These are phyloP conservation scores for Trichoderma gamsii DNA, from an alignment of 495 filamentous ascomycete genomes.

Conservation along the genomic window DNA sequence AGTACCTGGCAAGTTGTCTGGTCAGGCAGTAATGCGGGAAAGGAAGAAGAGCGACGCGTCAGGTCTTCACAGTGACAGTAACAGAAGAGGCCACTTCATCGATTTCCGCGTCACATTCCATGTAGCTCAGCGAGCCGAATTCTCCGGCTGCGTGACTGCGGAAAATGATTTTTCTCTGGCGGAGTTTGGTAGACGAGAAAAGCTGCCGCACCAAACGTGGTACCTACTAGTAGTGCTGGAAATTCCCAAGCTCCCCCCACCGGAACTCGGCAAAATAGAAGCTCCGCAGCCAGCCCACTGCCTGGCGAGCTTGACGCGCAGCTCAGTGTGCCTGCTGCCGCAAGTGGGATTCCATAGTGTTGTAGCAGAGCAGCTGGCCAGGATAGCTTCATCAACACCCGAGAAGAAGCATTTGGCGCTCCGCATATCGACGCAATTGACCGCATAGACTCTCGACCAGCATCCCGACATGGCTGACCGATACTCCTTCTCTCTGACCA, in stretches of 20 bases:
- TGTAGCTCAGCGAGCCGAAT: slow-evolving; percentile 5
- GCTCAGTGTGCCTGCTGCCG: slow-evolving; percentile 12
- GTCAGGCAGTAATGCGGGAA: background rate
- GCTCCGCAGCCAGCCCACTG: background rate
- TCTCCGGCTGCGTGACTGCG: background rate
- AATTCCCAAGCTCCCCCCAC: background rate
- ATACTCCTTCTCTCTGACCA: slow-evolving; percentile 99
- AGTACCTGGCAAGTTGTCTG: background rate
- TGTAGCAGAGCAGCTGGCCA: background rate
- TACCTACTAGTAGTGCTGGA: no score
- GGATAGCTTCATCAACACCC: slow-evolving; percentile 2
- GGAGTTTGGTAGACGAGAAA: background rate
- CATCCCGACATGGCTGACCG: slow-evolving; percentile 77
- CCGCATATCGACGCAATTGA: slow-evolving; percentile 16
- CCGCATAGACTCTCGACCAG: slow-evolving; percentile 12
- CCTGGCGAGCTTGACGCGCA: slow-evolving; percentile 12
- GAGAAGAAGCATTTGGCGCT: background rate
- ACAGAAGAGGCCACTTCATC: slow-evolving; percentile 4
- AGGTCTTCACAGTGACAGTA: background rate
- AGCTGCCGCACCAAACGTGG: background rate
- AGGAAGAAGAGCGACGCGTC: background rate
- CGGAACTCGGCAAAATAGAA: background rate
- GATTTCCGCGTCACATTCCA: background rate
- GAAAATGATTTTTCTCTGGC: background rate
- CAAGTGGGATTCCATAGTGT: background rate